Percentiles rank a stretch among this genome's conserved stretches.
phyloP scores from a whole-genome alignment of 148 eudicot species.

The Limonium bicolor region DNA sequence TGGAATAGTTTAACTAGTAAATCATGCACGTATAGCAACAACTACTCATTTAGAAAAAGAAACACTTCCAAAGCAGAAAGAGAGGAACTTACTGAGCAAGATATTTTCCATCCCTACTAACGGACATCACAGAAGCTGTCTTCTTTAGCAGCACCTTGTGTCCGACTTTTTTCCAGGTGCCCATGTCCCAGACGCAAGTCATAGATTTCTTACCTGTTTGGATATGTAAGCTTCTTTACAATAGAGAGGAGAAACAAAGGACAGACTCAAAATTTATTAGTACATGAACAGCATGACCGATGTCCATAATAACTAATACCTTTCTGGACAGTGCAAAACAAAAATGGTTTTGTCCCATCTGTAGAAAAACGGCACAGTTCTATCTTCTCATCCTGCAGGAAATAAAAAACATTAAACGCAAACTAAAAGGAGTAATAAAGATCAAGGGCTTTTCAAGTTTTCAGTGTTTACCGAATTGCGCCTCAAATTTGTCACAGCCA shows the following conservation, averaged over 20 bases:
- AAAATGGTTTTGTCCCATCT: slow-evolving; percentile 94
- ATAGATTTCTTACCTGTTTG: slow-evolving; percentile 44
- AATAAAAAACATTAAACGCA: slow-evolving; percentile 6
- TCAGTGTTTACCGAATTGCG: slow-evolving; percentile 39
- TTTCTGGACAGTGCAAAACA: slow-evolving; percentile 69
- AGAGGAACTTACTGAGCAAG: slow-evolving; percentile 75
- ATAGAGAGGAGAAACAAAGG: neutral
- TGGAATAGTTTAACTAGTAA: too few relatives aligned
- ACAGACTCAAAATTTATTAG: neutral
- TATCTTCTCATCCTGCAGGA: slow-evolving; percentile 68
- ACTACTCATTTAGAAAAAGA: too few relatives aligned
- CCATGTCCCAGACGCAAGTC: slow-evolving; percentile 84
- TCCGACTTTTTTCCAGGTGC: slow-evolving; percentile 88
- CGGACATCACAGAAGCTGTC: slow-evolving; percentile 70
- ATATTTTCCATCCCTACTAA: slow-evolving; percentile 89
- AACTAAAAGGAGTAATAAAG: slow-evolving; percentile 6
- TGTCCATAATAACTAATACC: slow-evolving; percentile 22
- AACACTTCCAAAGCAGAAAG: too few relatives aligned
- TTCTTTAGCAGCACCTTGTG: slow-evolving; percentile 56
- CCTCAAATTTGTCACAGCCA: slow-evolving; percentile 53
- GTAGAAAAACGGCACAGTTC: slow-evolving; percentile 89
- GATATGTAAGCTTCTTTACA: neutral
- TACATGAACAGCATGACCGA: neutral
- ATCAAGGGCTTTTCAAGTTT: neutral
- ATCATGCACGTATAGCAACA: too few relatives aligned